Conservation (phyloP, 495 filamentous ascomycete genomes). For the Daldinia caldariorum region DNA sequence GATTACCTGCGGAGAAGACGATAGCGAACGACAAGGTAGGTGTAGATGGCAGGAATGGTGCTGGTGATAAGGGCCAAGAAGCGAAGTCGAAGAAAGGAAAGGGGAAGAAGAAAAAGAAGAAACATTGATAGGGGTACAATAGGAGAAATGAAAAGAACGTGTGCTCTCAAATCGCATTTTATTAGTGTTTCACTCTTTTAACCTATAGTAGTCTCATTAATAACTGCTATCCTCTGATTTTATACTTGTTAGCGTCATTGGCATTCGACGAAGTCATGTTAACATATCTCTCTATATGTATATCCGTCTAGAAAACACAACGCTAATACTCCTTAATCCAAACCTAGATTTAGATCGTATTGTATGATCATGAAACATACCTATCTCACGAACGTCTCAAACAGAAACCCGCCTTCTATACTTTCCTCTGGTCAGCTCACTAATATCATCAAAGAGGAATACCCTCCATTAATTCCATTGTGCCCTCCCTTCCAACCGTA, state of each 20-base stretch:
- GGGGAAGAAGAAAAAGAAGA: slow-evolving; percentile 48
- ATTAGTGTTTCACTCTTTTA: neutral
- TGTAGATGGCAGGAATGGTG: slow-evolving; percentile 42
- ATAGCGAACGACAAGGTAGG: slow-evolving; percentile 53
- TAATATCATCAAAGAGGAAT: slow-evolving; percentile 61
- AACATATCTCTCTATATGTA: neutral
- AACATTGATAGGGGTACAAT: slow-evolving; percentile 9
- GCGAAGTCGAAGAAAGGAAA: slow-evolving; percentile 57
- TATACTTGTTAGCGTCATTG: neutral
- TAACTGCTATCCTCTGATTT: neutral
- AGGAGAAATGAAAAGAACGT: neutral
- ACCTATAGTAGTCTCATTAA: neutral
- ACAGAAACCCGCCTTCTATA: neutral
- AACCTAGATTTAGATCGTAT: neutral
- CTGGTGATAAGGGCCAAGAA: slow-evolving; percentile 52
- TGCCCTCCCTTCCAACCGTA: slow-evolving; percentile 70
- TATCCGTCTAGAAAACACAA: too few relatives aligned
- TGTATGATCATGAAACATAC: neutral
- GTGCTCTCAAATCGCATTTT: neutral
- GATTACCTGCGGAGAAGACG: slow-evolving; percentile 60
- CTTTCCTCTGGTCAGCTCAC: neutral
- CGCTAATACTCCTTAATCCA: too few relatives aligned
- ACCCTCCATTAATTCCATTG: slow-evolving; percentile 72
- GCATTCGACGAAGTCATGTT: neutral
- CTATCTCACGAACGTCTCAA: neutral